Percentiles rank a stretch among this genome's conserved stretches.
phyloP scores from a whole-genome alignment of 1,284 basidiomycete species.

The Marasmius oreades region DNA sequence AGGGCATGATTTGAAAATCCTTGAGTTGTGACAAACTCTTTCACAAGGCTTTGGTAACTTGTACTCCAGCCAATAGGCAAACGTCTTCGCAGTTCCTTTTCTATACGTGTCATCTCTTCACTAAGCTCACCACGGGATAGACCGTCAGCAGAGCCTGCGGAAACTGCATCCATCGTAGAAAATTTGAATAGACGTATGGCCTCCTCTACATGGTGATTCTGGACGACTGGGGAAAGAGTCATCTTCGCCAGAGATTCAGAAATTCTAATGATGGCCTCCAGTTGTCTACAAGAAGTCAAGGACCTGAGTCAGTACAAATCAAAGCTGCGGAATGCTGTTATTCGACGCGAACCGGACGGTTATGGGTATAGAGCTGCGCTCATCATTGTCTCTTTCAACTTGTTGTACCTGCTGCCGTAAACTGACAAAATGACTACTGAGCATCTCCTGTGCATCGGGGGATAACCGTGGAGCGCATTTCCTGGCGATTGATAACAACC shows the following conservation, averaged over 20 bases:
- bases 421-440: conserved; percentile 95
- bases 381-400: conserved; percentile 96
- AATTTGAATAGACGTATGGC: conserved; percentile 98
- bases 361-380: conserved; percentile 97
- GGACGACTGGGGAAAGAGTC: conserved; percentile 83
- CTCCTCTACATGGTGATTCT: conserved; percentile 95
- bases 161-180: conserved; percentile 99
- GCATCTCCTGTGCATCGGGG: conserved; percentile 91
- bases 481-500: conserved; percentile 36
- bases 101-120: conserved; percentile 92
- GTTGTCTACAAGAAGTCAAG: conserved; percentile 61
- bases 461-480: conserved; percentile 96
- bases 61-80: conserved; percentile 97
- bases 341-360: conserved; percentile 77
- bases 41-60: conserved; percentile 90
- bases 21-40: conserved; percentile 93
- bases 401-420: conserved; percentile 94
- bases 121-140: conserved; percentile 90
- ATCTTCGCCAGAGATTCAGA: conserved; percentile 96
- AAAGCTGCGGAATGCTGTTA: neutral
- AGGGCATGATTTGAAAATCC: conserved; percentile 90
- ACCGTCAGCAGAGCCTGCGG: conserved; percentile 89
- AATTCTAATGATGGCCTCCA: conserved; percentile 98
- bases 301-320: neutral
- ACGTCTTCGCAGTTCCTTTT: conserved; percentile 85